Evolutionary conservation across 176 grass and related monocot genomes (phyloP).

Genomic region (Eremochloa ophiuroides): DNA sequence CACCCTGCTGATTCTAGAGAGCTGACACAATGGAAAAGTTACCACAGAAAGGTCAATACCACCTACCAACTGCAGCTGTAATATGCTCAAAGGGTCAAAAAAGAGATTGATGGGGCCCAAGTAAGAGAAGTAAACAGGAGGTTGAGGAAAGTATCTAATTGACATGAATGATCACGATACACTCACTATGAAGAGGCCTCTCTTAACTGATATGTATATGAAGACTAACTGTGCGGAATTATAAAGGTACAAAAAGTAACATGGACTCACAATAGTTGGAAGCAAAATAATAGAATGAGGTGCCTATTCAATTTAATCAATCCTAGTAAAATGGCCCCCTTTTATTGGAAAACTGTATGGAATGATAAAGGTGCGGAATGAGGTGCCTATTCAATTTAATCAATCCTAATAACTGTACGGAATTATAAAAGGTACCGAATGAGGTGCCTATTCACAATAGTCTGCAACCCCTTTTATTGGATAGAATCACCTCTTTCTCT

Average conservation of each 20-base stretch:
- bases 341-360: too few species aligned
- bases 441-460: background rate
- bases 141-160: background rate
- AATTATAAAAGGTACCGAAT: too few species aligned
- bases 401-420: too few species aligned
- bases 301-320: background rate
- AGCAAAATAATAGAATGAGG: background rate
- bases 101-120: background rate
- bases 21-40: background rate
- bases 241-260: background rate
- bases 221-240: background rate
- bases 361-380: too few species aligned
- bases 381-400: background rate
- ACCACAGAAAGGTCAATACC: background rate
- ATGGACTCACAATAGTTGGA: background rate
- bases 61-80: background rate
- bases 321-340: too few species aligned
- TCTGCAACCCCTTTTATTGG: background rate
- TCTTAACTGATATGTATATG: background rate
- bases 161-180: background rate
- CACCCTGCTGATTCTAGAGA: background rate
- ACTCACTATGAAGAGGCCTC: background rate
- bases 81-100: background rate
- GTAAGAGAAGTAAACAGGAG: background rate
- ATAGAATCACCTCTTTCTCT: background rate